These are phyloP conservation scores for Osmozyma mogii DNA, from an alignment of 805 yeast genomes.

Conservation along the genomic window DNA sequence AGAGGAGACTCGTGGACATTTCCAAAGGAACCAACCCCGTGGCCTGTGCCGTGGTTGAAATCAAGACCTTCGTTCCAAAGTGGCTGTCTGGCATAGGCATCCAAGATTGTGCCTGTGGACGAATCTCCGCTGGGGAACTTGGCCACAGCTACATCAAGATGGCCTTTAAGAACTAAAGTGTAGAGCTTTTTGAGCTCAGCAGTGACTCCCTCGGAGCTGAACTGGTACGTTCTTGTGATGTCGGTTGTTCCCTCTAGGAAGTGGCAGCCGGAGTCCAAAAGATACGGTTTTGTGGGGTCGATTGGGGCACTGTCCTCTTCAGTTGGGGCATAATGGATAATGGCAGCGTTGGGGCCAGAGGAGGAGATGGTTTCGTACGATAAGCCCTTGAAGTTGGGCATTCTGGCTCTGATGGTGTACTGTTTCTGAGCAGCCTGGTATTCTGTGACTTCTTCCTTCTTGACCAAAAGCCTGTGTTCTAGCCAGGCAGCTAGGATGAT, in stretches of 20 bases:
- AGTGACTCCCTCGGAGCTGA: constrained; percentile 27
- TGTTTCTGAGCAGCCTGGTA: constrained; percentile 58
- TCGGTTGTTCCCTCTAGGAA: constrained; percentile 94
- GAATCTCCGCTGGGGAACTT: constrained; percentile 59
- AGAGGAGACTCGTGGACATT: constrained; percentile 95
- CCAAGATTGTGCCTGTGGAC: constrained; percentile 69
- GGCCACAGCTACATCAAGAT: constrained; percentile 74
- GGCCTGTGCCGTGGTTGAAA: constrained; percentile 94
- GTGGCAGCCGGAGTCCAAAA: constrained; percentile 90
- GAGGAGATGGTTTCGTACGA: constrained; percentile 75
- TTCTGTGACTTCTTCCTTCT: constrained; percentile 43
- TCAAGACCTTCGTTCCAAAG: constrained; percentile 79
- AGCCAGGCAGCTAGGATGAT: constrained; percentile 78
- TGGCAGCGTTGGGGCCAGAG: constrained; percentile 66
- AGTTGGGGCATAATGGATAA: constrained; percentile 71
- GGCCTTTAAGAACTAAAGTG: constrained; percentile 87
- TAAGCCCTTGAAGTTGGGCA: constrained; percentile 52
- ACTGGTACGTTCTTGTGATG: constrained; percentile 81
- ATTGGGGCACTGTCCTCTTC: constrained; percentile 49
- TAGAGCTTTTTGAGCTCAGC: constrained; percentile 55
- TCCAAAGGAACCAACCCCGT: constrained; percentile 89
- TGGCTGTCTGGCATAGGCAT: constrained; percentile 73
- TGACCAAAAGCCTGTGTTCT: constrained; percentile 43
- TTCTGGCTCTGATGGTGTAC: constrained; percentile 44
- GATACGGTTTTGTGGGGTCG: constrained; percentile 59